Percentiles rank a stretch among this genome's conserved stretches.
These are phyloP conservation scores for Ophioceras dolichostomum DNA, from an alignment of 2,329 filamentous ascomycete genomes.

Conservation along the genomic window DNA sequence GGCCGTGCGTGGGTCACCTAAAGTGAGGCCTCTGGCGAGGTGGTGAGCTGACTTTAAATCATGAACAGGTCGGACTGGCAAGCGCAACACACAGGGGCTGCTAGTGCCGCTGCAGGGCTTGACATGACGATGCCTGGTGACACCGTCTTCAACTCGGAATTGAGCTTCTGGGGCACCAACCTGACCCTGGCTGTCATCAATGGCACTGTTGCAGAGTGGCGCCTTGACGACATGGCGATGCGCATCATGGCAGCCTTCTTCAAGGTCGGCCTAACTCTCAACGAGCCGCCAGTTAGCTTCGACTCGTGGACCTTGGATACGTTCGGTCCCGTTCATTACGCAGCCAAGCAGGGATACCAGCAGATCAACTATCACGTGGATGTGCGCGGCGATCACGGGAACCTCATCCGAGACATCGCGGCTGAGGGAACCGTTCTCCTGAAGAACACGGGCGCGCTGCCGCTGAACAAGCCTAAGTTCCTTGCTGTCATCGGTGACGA, in stretches of 20 bases:
- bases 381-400: conserved; percentile 64
- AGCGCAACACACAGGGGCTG: conserved; percentile 55
- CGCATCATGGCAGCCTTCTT: conserved; percentile 65
- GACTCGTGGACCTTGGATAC: conserved; percentile 76
- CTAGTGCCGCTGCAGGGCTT: conserved; percentile 57
- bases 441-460: conserved; percentile 70
- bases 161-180: conserved; percentile 74
- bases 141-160: conserved; percentile 59
- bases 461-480: conserved; percentile 66
- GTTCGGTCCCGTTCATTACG: conserved; percentile 54
- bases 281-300: conserved; percentile 58
- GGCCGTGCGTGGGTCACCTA: too few species aligned
- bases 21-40: too few species aligned
- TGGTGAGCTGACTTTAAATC: too few species aligned
- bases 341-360: conserved; percentile 47
- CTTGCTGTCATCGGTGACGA: conserved; percentile 74
- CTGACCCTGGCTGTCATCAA: conserved; percentile 80
- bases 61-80: conserved; percentile 41
- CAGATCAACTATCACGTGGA: conserved; percentile 74
- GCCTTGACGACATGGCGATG: conserved; percentile 84
- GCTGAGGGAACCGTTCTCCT: conserved; percentile 76
- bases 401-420: conserved; percentile 62
- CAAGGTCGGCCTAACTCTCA: conserved; percentile 47
- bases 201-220: conserved; percentile 76
- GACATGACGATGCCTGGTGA: conserved; percentile 91